Conservation (phyloP, 2,329 filamentous ascomycete genomes). For the Fusarium austroafricanum region DNA sequence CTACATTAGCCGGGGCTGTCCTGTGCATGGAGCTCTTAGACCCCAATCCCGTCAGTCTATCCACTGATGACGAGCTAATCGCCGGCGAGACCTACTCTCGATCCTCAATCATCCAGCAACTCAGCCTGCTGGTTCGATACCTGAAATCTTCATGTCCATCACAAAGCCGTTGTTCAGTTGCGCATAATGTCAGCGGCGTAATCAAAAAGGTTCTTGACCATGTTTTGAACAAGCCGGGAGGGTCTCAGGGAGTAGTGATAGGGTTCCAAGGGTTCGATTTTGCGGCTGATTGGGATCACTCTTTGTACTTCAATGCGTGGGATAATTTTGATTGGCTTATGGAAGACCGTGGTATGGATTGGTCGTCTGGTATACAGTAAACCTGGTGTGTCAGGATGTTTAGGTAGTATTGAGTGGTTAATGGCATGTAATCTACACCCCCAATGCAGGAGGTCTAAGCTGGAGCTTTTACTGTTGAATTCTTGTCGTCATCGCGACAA, state of each 20-base stretch:
- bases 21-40: not conserved
- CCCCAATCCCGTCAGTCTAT: rapidly evolving
- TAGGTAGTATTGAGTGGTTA: too few relatives aligned
- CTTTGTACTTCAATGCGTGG: not conserved
- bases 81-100: not conserved
- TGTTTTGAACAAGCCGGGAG: not conserved
- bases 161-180: not conserved
- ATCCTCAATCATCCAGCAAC: not conserved
- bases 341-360: not conserved
- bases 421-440: too few relatives aligned
- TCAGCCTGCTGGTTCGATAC: not conserved
- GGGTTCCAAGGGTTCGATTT: not conserved
- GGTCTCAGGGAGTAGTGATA: rapidly evolving
- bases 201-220: constrained; percentile 7
- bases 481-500: too few relatives aligned
- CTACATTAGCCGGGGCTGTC: not conserved
- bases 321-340: not conserved
- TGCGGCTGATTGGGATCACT: not conserved
- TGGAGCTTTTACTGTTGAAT: too few relatives aligned
- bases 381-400: too few relatives aligned
- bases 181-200: not conserved
- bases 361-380: too few relatives aligned
- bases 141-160: not conserved
- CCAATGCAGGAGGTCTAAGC: too few relatives aligned
- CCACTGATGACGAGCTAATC: rapidly evolving